Evolutionary conservation across 495 filamentous ascomycete genomes (phyloP), one percentile per base, ranked within the genome.

Genomic region (Chaetomium fimeti): DNA sequence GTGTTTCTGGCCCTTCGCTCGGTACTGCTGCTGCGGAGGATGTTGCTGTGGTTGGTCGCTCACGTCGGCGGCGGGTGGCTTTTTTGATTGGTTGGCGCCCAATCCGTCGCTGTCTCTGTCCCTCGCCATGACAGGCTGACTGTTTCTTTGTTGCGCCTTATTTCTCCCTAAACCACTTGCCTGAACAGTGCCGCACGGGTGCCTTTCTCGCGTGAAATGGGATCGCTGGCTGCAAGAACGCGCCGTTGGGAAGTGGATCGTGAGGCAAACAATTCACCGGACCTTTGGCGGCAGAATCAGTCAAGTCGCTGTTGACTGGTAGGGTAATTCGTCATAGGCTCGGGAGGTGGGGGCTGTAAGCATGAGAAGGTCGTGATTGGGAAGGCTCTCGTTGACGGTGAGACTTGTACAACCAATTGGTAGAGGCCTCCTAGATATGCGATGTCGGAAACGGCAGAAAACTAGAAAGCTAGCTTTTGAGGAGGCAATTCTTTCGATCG

Each of bases 31-130:
- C 20, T 68, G 71, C 32, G 57, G 45, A 20, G 56, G 60, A 15
- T 70, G 62, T 27, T 64, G 65, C 15, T 65, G 66, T 53, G 72
- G 64, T 67, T 72, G 64, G 64, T 76, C 71, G 64, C 78, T 72
- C 66, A 70, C 62, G 59, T 72, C 74, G 68, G 67, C 69, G 59
- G 72, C 64, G 18, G 75, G 29, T 55, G 80, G 74, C 62, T 75
- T 71, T 72, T 79, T 81, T 81, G 79, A 82, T 82, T 82, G 80
- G 80, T 69, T 68, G 65, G 71, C 68, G 69, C 67, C 71, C 67
- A 66, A 70, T 61, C 62, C 40, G 64, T 75, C 72, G 62, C 62
- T 67, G 47, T 76, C 72, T 66, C 67, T 63, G 45, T 75, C 73
- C 59, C 59, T 73, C 45, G 68, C 72, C 72, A 74, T 74, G 52